Percentiles rank a stretch among this genome's conserved stretches.
phyloP scores from a whole-genome alignment of 2,329 filamentous ascomycete species.

The Juglanconis oblonga region DNA sequence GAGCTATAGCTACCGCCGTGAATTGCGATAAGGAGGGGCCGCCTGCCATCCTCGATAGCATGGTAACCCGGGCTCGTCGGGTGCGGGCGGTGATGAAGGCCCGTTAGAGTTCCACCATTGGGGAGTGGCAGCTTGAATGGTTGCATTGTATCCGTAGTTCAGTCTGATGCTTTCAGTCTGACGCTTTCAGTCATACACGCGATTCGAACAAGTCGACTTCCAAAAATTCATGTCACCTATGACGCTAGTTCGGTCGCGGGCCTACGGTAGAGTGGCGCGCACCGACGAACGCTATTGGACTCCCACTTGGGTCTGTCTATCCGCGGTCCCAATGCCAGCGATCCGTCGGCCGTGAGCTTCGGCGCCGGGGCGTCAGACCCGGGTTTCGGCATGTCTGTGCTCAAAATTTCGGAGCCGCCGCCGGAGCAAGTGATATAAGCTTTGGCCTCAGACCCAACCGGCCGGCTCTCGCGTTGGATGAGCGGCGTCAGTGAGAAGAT shows the following conservation, averaged over 20 bases:
- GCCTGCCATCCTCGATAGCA: background rate
- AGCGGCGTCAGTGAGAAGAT: too few species aligned
- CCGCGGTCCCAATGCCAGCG: background rate
- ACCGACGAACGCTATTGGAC: too few species aligned
- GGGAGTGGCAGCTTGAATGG: slow-evolving; percentile 12
- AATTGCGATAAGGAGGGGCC: slow-evolving; percentile 21
- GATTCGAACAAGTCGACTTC: too few species aligned
- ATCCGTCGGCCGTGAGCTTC: background rate
- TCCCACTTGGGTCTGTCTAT: too few species aligned
- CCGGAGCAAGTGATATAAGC: too few species aligned
- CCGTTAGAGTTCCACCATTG: slow-evolving; percentile 5
- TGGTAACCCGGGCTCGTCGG: background rate
- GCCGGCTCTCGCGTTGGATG: too few species aligned
- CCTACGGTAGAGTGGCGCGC: too few species aligned
- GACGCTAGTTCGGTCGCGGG: too few species aligned
- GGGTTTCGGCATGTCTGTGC: background rate
- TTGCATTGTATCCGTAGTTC: slow-evolving; percentile 3
- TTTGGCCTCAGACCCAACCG: too few species aligned
- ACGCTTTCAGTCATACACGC: too few species aligned
- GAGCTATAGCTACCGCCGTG: slow-evolving; percentile 22
- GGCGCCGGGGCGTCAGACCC: background rate
- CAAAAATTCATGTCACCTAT: too few species aligned
- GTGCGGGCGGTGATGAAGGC: slow-evolving; percentile 3
- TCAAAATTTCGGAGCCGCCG: too few species aligned
- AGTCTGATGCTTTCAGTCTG: background rate